phyloP scores from a whole-genome alignment of 331 rosid species.

The Quercus phellos region DNA sequence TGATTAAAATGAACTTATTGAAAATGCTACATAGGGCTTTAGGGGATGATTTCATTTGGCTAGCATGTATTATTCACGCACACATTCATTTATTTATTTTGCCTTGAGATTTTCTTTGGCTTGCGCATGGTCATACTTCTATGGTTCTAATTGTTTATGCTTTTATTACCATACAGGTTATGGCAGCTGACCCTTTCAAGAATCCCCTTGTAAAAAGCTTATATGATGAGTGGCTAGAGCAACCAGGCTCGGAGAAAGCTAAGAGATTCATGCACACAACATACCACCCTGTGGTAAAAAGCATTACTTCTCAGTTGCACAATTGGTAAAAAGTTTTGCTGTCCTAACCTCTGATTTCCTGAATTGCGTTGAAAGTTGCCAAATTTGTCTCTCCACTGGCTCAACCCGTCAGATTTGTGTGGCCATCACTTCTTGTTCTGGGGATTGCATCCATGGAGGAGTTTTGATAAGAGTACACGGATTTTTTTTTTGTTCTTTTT shows the following conservation, averaged over 20 bases:
- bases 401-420: background rate
- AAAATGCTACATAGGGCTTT: background rate
- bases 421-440: slow-evolving; percentile 23
- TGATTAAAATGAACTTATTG: background rate
- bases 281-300: slow-evolving; percentile 78
- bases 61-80: background rate
- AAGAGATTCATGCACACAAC: slow-evolving; percentile 66
- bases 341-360: background rate
- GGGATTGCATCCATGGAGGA: slow-evolving; percentile 30
- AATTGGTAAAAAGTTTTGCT: slow-evolving; percentile 54
- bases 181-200: slow-evolving; percentile 57
- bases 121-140: slow-evolving; percentile 3
- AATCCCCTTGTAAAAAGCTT: slow-evolving; percentile 56
- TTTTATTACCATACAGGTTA: slow-evolving; percentile 37
- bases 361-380: slow-evolving; percentile 2
- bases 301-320: slow-evolving; percentile 81
- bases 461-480: slow-evolving; percentile 35
- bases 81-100: background rate
- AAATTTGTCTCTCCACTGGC: background rate
- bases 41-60: background rate
- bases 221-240: slow-evolving; percentile 75
- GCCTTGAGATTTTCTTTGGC: background rate
- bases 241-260: slow-evolving; percentile 87
- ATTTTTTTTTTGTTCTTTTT: slow-evolving; percentile 1
- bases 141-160: background rate